Base-by-base conservation (phyloP, 208 protist genomes). In the Tritrichomonas musculus region DNA sequence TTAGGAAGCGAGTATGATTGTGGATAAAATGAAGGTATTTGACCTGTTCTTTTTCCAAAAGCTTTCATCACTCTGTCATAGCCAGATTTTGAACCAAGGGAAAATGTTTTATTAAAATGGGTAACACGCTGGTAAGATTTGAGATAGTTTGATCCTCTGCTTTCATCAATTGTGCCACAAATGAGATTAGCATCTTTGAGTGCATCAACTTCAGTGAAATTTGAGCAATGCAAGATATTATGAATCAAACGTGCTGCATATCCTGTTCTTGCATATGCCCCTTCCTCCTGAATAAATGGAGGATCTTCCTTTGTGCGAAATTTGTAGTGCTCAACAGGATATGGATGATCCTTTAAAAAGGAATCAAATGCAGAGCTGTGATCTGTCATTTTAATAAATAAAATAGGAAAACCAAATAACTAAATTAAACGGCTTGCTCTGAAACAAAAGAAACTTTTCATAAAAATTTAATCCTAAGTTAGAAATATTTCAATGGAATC, bases 51-150 rank as follows among this genome's bases (percentile, higher is more conserved):
- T 60, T 14, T 33, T 88, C 27, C 77, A 88, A 88, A 27, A 39
- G 9, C 30, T 36, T 20, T 47, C 77, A 88, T 88, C 17, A 60
- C 77, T 47, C 41, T 25, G 30, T 88, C n/a, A 36, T 88, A 88
- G n/a, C 77, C 77, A 57, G 77, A 13, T 39, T 88, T 88, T n/a
- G 77, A 88, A 2, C 77, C 77, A 0, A 88, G 22, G 2, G 77
- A 88, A 57, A 88, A 88, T 57, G 77, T 88, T n/a, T 88, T 60
- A 20, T 88, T 47, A 49, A 57, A 88, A 50, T 88, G 77, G 9
- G 44, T 57, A n/a, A 49, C n/a, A 39, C 47, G 53, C 39, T 88
- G 77, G 39, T 88, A 57, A 13, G 77, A 39, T 22, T 53, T 1
- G 8, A 57, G 1, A 22, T 30, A 39, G 25, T 27, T 20, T 60